Conservation (phyloP, 2,329 filamentous ascomycete genomes). For the Fusarium pseudonygamai region DNA sequence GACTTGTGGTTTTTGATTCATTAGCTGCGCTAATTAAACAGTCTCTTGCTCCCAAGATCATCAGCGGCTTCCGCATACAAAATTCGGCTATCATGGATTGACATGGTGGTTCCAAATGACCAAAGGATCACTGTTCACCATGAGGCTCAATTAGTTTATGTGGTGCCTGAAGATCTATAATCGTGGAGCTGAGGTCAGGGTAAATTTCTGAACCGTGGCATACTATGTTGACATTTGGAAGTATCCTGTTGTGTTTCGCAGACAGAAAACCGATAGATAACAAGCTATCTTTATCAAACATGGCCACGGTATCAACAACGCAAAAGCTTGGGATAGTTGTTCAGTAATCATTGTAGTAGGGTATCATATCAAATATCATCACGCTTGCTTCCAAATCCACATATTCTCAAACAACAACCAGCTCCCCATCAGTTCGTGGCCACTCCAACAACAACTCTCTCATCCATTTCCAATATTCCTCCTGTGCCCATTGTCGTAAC, state of each 20-base stretch:
- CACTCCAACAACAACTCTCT: background rate
- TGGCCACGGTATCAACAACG: accelerated
- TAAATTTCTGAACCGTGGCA: background rate
- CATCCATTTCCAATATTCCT: background rate
- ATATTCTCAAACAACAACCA: background rate
- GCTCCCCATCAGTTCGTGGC: background rate
- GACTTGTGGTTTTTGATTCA: background rate
- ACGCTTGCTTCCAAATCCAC: background rate
- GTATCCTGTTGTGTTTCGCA: background rate
- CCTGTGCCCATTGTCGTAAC: background rate
- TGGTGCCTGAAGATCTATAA: background rate
- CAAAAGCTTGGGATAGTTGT: accelerated
- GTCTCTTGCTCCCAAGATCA: background rate
- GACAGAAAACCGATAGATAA: accelerated
- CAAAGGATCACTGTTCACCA: background rate
- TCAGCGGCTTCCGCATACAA: accelerated
- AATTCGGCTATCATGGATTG: background rate
- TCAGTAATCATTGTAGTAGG: background rate
- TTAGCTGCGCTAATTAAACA: background rate
- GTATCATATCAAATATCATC: background rate
- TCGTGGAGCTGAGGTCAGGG: background rate
- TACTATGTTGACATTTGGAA: background rate
- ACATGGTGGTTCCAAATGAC: background rate
- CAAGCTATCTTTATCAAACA: accelerated
- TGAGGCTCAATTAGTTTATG: background rate